Conservation (phyloP, 805 yeast genomes). For the Cyberlindnera mycetangii region DNA sequence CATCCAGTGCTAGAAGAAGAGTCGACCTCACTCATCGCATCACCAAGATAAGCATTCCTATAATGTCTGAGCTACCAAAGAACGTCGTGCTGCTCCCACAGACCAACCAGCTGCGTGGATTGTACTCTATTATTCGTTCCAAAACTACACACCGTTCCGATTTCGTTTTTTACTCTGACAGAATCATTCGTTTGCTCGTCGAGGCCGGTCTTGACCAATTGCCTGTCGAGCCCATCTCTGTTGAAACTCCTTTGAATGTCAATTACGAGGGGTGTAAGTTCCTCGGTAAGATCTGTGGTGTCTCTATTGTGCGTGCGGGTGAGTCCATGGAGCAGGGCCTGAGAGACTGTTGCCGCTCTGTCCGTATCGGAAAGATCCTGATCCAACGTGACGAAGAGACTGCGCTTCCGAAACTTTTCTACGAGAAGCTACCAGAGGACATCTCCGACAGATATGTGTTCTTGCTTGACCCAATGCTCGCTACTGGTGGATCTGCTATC, state of each 20-base stretch:
- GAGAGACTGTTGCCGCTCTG: conserved; percentile 95
- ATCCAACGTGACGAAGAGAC: conserved; percentile 99
- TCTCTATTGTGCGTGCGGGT: conserved; percentile 96
- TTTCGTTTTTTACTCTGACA: conserved; percentile 91
- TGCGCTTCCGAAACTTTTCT: conserved; percentile 85
- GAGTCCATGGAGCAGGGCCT: conserved; percentile 99
- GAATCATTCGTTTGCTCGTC: conserved; percentile 89
- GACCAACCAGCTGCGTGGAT: conserved; percentile 84
- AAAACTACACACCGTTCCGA: conserved; percentile 79
- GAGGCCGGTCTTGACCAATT: conserved; percentile 94
- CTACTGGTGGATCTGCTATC: conserved; percentile 97
- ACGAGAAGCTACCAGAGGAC: conserved; percentile 92
- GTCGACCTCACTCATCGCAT: neutral
- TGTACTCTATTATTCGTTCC: conserved; percentile 89
- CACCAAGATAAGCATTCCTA: neutral
- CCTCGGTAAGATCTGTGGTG: conserved; percentile 95
- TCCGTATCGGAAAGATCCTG: conserved; percentile 91
- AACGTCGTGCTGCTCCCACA: conserved; percentile 77
- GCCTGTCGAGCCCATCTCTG: conserved; percentile 71
- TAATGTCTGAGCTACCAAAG: conserved; percentile 16
- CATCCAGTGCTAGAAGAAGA: neutral
- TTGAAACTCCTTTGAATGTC: conserved; percentile 76
- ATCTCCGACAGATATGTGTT: conserved; percentile 86
- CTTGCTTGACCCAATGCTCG: conserved; percentile 94
- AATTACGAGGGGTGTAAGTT: conserved; percentile 74